Conservation (phyloP, 2,329 filamentous ascomycete species). For the Beauveria brongniartii region DNA sequence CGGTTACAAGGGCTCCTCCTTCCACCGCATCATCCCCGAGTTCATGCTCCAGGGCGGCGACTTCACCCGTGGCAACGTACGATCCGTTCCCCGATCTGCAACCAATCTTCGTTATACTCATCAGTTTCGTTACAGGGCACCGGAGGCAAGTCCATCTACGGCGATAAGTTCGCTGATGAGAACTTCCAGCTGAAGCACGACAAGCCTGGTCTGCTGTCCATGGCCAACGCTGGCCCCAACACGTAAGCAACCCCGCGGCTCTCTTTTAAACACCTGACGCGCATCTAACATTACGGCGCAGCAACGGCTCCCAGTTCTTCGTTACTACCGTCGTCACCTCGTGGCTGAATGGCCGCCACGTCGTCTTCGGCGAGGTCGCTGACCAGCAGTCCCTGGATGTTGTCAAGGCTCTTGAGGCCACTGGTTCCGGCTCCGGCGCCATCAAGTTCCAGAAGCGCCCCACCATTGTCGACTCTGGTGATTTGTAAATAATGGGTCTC, state of each 20-base stretch:
- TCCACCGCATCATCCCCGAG: slow-evolving; percentile 87
- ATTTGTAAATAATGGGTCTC: slow-evolving; percentile 29
- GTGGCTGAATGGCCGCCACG: slow-evolving; percentile 77
- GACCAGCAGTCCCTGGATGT: slow-evolving; percentile 40
- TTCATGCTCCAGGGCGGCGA: slow-evolving; percentile 98
- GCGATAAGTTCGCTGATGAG: slow-evolving; percentile 90
- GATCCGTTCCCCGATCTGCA: slow-evolving; percentile 24
- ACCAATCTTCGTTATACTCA: slow-evolving; percentile 14
- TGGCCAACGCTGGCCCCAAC: slow-evolving; percentile 94
- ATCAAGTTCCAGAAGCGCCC: slow-evolving; percentile 50
- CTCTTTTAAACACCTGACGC: not conserved
- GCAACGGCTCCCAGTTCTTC: slow-evolving; percentile 98
- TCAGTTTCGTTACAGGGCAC: slow-evolving; percentile 53
- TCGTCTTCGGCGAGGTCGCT: slow-evolving; percentile 72
- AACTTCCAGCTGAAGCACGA: slow-evolving; percentile 75
- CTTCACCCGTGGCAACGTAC: slow-evolving; percentile 86
- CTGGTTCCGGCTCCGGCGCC: slow-evolving; percentile 45
- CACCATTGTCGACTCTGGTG: slow-evolving; percentile 48
- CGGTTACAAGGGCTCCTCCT: slow-evolving; percentile 74
- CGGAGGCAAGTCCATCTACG: slow-evolving; percentile 90
- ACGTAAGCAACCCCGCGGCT: slow-evolving; percentile 48
- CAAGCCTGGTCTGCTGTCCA: slow-evolving; percentile 74
- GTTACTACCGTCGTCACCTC: slow-evolving; percentile 86
- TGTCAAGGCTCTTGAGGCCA: slow-evolving; percentile 55
- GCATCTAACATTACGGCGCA: slow-evolving; percentile 39